Evolutionary conservation across 345 rosid genomes (phyloP).

Genomic region (Eucalyptus microcorys): DNA sequence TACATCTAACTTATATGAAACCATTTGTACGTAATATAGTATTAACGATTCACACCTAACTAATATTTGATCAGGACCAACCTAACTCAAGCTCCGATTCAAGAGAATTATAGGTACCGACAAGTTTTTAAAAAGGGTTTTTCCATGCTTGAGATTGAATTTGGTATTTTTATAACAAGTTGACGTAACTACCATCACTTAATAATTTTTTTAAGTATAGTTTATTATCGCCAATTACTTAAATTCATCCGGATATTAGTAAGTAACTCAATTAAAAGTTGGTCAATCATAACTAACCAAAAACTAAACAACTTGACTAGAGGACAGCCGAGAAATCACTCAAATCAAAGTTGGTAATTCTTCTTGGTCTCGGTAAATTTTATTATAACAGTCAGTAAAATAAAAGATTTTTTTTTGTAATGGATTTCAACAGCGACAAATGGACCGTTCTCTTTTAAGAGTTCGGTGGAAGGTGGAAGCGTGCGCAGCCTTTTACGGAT

Average conservation of each 20-base stretch:
- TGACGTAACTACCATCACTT: not conserved
- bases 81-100: not conserved
- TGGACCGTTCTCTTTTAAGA: not conserved
- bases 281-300: not conserved
- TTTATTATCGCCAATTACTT: not conserved
- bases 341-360: not conserved
- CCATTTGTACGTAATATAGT: rapidly evolving
- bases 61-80: not conserved
- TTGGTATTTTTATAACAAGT: not conserved
- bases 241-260: not conserved
- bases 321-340: not conserved
- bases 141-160: not conserved
- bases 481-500: not conserved
- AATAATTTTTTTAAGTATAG: not conserved
- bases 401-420: too few species aligned
- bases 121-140: too few species aligned
- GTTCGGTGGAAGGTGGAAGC: not conserved
- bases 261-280: not conserved
- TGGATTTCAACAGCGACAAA: not conserved
- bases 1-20: not conserved
- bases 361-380: not conserved
- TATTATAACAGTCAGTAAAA: not conserved
- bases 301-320: not conserved
- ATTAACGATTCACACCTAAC: not conserved
- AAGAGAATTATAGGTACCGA: not conserved